These are phyloP conservation scores for Candida mesenterica DNA, from an alignment of 1,139 yeast species.

Conservation along the genomic window DNA sequence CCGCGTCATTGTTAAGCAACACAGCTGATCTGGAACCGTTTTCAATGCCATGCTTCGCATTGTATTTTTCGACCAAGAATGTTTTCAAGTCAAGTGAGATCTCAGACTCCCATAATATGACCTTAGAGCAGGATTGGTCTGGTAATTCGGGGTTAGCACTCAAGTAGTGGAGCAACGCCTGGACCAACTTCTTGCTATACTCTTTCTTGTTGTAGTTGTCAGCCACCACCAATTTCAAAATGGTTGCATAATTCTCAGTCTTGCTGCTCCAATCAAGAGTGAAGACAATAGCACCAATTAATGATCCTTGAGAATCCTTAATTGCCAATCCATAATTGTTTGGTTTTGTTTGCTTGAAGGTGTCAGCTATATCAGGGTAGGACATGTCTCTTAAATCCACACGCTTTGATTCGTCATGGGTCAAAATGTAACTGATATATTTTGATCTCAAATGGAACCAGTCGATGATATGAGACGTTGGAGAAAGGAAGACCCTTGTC, in stretches of 20 bases:
- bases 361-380: slow-evolving; percentile 24
- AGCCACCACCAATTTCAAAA: slow-evolving; percentile 29
- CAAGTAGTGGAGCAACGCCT: slow-evolving; percentile 22
- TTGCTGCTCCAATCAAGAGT: slow-evolving; percentile 35
- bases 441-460: slow-evolving; percentile 49
- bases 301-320: slow-evolving; percentile 14
- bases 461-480: slow-evolving; percentile 33
- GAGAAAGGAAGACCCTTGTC: slow-evolving; percentile 29
- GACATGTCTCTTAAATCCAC: slow-evolving; percentile 25
- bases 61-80: slow-evolving; percentile 17
- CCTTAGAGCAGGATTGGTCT: slow-evolving; percentile 16
- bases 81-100: slow-evolving; percentile 14
- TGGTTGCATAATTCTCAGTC: slow-evolving; percentile 25
- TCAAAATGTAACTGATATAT: slow-evolving; percentile 31
- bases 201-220: slow-evolving; percentile 19
- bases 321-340: slow-evolving; percentile 33
- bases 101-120: slow-evolving; percentile 42
- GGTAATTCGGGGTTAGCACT: slow-evolving; percentile 10
- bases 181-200: slow-evolving; percentile 23
- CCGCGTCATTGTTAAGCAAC: slow-evolving; percentile 23
- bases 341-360: slow-evolving; percentile 26
- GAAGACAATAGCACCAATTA: slow-evolving; percentile 38
- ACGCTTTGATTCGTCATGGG: slow-evolving; percentile 17
- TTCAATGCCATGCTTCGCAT: slow-evolving; percentile 22
- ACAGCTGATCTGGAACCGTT: slow-evolving; percentile 42